Percentiles rank a stretch among this genome's conserved stretches.
Evolutionary conservation across 768 basidiomycete genomes (phyloP).

Genomic region (Boletus subparvulus): DNA sequence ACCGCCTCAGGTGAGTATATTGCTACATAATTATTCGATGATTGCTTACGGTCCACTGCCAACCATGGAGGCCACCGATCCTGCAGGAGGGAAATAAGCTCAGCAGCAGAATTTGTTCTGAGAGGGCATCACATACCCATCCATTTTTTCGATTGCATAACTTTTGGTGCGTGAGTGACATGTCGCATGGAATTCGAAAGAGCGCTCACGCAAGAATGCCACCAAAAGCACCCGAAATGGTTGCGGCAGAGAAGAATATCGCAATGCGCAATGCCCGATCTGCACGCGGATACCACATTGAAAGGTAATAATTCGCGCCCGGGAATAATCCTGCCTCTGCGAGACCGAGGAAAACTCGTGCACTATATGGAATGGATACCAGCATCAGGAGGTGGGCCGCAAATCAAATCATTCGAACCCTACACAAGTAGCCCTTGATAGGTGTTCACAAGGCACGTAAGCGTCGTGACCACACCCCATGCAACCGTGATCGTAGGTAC

Average conservation of each 20-base stretch:
- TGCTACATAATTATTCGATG: background rate
- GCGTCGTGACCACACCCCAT: constrained; percentile 39
- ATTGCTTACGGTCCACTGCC: constrained; percentile 40
- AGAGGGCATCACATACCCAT: constrained; percentile 32
- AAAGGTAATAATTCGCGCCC: constrained; percentile 44
- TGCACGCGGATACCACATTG: constrained; percentile 57
- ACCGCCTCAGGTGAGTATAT: constrained; percentile 3
- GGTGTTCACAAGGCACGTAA: constrained; percentile 38
- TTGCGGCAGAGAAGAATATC: constrained; percentile 62
- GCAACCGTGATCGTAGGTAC: constrained; percentile 39
- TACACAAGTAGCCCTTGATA: constrained; percentile 33
- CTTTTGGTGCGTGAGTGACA: constrained; percentile 17
- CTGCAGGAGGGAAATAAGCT: constrained; percentile 9
- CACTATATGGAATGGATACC: constrained; percentile 4
- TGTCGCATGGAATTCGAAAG: background rate
- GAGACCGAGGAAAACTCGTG: constrained; percentile 44
- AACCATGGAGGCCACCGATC: constrained; percentile 33
- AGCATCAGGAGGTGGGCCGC: background rate
- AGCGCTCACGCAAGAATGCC: constrained; percentile 46
- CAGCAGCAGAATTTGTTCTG: background rate
- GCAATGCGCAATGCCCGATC: constrained; percentile 60
- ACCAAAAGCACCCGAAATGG: constrained; percentile 51
- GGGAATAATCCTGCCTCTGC: constrained; percentile 47
- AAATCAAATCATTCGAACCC: constrained; percentile 6
- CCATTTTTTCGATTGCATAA: constrained; percentile 35